Conservation (phyloP, 306 rosid species). For the Vachellia collinsii region DNA sequence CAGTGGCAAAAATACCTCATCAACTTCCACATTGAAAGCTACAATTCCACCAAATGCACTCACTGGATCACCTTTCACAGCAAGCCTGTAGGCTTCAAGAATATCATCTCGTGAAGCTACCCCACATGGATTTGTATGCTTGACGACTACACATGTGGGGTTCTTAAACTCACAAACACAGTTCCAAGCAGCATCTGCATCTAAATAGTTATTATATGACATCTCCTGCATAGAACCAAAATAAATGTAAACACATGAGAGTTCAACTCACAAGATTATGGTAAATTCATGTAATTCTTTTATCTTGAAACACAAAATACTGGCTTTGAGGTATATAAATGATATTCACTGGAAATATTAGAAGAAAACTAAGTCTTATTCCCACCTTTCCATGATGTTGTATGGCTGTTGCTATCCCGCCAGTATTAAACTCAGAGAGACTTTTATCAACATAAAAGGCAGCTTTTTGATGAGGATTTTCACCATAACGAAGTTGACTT, state of each 20-base stretch:
- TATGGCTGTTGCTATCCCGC: constrained; percentile 92
- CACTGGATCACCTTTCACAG: constrained; percentile 93
- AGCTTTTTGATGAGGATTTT: constrained; percentile 94
- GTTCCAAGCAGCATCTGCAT: constrained; percentile 98
- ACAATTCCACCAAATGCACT: constrained; percentile 99
- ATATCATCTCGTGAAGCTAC: constrained; percentile 92
- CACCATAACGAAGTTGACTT: constrained; percentile 87
- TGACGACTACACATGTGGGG: constrained; percentile 89
- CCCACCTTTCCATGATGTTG: constrained; percentile 94
- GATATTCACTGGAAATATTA: constrained; percentile 13
- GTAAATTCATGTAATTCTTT: constrained; percentile 18
- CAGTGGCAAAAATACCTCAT: constrained; percentile 63
- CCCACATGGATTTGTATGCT: constrained; percentile 96
- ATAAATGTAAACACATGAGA: not conserved
- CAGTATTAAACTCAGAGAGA: constrained; percentile 76
- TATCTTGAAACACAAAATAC: constrained; percentile 22
- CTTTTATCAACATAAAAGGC: constrained; percentile 85
- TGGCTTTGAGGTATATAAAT: constrained; percentile 5
- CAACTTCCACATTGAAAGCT: constrained; percentile 85
- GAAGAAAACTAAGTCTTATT: constrained; percentile 26
- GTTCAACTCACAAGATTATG: constrained; percentile 5
- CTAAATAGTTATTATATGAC: constrained; percentile 93
- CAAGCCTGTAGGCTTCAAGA: constrained; percentile 88
- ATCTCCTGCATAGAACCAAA: constrained; percentile 69
- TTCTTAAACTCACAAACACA: constrained; percentile 79